These are phyloP conservation scores for Kwoniella dendrophila DNA, from an alignment of 768 basidiomycete genomes.

Conservation along the genomic window DNA sequence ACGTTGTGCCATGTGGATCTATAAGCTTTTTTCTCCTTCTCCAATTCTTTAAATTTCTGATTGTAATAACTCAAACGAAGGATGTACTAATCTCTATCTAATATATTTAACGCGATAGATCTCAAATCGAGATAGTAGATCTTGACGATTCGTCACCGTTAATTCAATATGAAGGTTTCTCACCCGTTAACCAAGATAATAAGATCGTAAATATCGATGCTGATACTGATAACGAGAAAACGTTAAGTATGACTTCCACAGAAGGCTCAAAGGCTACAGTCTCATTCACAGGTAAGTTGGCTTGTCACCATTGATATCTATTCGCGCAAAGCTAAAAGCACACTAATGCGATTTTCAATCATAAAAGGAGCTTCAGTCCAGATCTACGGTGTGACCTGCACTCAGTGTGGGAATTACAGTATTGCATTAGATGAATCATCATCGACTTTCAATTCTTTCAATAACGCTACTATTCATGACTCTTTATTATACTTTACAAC, in stretches of 20 bases:
- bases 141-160: conserved; percentile 23
- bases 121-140: conserved; percentile 8
- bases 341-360: no score
- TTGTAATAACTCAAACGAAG: no score
- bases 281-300: conserved; percentile 39
- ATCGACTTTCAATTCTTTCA: conserved; percentile 16
- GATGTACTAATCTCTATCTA: no score
- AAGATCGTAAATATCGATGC: conserved; percentile 2
- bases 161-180: conserved; percentile 26
- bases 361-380: conserved; percentile 33
- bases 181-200: conserved; percentile 9
- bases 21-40: no score
- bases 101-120: not conserved
- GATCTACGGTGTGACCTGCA: conserved; percentile 32
- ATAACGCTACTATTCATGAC: conserved; percentile 30
- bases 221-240: conserved; percentile 24
- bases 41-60: no score
- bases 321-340: not conserved
- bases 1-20: no score
- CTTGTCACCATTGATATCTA: no score
- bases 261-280: conserved; percentile 36
- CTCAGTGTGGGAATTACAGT: conserved; percentile 24
- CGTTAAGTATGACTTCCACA: conserved; percentile 36
- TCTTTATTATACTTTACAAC: conserved; percentile 36
- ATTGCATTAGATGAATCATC: conserved; percentile 25